Percentiles rank a stretch among this genome's conserved stretches.
phyloP scores from a whole-genome alignment of 345 rosid species.

The Litchi chinensis region DNA sequence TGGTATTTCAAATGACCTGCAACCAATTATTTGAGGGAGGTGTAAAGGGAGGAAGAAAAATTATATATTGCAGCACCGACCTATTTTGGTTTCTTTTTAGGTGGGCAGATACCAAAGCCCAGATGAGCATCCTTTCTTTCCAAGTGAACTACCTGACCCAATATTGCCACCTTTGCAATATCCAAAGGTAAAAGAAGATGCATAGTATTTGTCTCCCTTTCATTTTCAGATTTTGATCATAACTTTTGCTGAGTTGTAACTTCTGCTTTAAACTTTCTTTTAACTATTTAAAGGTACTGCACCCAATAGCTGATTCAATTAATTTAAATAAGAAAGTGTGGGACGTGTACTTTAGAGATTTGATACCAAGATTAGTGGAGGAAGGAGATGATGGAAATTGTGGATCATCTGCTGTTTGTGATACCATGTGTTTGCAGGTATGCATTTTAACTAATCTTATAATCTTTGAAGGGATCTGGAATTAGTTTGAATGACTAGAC shows the following conservation, averaged over 20 bases:
- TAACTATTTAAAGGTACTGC: constrained; percentile 57
- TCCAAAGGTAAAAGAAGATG: constrained; percentile 48
- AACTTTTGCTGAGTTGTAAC: neutral
- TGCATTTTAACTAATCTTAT: neutral
- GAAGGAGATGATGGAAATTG: constrained; percentile 90
- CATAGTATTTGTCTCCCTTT: neutral
- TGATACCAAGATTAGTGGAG: constrained; percentile 73
- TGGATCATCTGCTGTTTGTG: constrained; percentile 95
- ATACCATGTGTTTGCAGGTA: constrained; percentile 87
- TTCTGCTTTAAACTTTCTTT: neutral
- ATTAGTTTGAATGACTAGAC: neutral
- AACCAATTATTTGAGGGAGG: neutral
- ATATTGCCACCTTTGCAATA: constrained; percentile 81
- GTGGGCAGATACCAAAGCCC: constrained; percentile 90
- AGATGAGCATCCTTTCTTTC: constrained; percentile 91
- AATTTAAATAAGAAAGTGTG: constrained; percentile 78
- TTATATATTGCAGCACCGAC: neutral
- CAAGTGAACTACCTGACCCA: constrained; percentile 67
- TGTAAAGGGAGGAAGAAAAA: too few relatives aligned
- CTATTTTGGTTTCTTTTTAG: constrained; percentile 34
- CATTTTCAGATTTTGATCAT: neutral
- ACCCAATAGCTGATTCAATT: constrained; percentile 67
- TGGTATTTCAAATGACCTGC: neutral
- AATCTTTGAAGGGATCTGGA: neutral
- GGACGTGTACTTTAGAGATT: constrained; percentile 84